Percentiles rank a stretch among this genome's conserved stretches.
phyloP scores from a whole-genome alignment of 2,329 filamentous ascomycete species.

The Aspergillus brunneoviolaceus region DNA sequence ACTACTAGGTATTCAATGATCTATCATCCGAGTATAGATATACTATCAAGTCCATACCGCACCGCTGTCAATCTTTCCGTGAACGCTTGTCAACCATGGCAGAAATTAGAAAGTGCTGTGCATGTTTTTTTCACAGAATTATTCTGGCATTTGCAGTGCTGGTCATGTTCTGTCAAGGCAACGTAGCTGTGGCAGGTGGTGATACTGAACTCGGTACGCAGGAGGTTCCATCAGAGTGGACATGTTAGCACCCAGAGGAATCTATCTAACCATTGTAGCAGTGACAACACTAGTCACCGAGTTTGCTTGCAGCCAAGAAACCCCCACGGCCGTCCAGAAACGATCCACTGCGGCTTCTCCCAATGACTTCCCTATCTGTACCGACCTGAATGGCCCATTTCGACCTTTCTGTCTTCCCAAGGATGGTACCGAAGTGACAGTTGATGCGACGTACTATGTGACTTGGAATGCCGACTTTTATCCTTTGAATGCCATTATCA shows the following conservation, averaged over 20 bases:
- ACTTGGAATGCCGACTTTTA: constrained; percentile 40
- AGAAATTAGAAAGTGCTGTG: background rate
- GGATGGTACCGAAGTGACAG: constrained; percentile 34
- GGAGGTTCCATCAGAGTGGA: background rate
- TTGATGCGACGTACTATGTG: constrained; percentile 42
- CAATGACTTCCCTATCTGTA: constrained; percentile 34
- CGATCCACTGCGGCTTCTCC: constrained; percentile 10
- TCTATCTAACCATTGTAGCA: background rate
- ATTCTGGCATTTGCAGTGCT: background rate
- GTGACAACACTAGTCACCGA: background rate
- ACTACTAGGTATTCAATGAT: background rate
- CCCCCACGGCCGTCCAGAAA: constrained; percentile 1
- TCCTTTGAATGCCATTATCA: constrained; percentile 32
- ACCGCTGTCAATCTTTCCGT: no score
- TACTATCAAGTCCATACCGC: background rate
- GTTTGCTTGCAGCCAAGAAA: constrained; percentile 4
- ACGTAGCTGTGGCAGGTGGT: background rate
- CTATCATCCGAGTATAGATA: background rate
- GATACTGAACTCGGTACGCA: background rate
- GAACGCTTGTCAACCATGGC: background rate
- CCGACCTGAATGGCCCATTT: constrained; percentile 20
- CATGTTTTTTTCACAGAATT: background rate
- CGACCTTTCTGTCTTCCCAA: constrained; percentile 38
- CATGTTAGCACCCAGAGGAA: background rate
- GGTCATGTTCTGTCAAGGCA: background rate